phyloP scores from a whole-genome alignment of 306 rosid genomes.

The Geum urbanum region DNA sequence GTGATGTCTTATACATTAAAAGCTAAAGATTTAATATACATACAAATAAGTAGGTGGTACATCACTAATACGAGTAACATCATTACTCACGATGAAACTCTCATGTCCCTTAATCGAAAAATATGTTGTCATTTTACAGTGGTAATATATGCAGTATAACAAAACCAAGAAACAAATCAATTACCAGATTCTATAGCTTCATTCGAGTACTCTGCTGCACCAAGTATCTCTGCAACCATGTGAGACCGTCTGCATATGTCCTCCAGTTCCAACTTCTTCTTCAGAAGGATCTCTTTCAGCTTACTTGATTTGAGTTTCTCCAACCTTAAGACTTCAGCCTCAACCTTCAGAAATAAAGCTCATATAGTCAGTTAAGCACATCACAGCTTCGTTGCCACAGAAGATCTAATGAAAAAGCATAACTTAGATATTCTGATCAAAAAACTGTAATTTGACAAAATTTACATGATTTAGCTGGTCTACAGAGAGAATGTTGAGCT shows the following conservation, averaged over 20 bases:
- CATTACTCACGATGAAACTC: neutral
- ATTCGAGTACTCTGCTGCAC: conserved; percentile 30
- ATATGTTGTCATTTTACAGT: neutral
- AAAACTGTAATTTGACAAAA: neutral
- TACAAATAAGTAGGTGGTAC: neutral
- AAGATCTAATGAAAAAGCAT: neutral
- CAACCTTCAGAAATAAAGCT: conserved; percentile 42
- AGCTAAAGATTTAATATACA: neutral
- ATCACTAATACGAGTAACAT: neutral
- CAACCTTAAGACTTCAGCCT: conserved; percentile 65
- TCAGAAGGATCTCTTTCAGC: conserved; percentile 55
- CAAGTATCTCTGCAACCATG: conserved; percentile 32
- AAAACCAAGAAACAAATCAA: neutral
- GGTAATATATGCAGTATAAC: neutral
- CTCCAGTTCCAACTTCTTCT: conserved; percentile 59
- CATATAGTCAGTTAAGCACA: neutral
- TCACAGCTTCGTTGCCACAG: neutral
- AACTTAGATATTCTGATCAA: neutral
- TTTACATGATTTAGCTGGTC: conserved; percentile 50
- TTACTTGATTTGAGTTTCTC: conserved; percentile 61
- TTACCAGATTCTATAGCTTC: conserved; percentile 48
- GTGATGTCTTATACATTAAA: neutral
- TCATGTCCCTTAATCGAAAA: neutral
- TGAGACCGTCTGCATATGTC: conserved; percentile 54
- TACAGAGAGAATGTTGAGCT: conserved; percentile 51